Conservation (phyloP, 768 basidiomycete species). For the Tricholomella constricta region DNA sequence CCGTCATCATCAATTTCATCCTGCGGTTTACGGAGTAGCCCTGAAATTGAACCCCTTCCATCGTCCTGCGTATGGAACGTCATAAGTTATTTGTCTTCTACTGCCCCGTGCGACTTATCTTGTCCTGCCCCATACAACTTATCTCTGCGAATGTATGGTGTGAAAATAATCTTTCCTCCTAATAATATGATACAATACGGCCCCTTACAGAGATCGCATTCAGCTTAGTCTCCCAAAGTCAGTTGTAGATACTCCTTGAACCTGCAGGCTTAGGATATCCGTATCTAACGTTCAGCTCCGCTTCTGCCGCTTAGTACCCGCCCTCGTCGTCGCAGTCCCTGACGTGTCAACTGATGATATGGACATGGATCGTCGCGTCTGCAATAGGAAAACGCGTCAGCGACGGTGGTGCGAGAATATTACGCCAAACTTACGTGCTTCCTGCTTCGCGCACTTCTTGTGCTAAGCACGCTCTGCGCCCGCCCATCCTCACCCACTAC, state of each 20-base stretch:
- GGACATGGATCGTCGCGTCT: slow-evolving; percentile 69
- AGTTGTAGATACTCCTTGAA: no score
- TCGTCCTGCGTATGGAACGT: no score
- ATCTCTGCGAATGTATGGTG: background rate
- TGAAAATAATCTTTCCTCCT: background rate
- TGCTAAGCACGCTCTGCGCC: slow-evolving; percentile 66
- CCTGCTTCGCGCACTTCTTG: slow-evolving; percentile 57
- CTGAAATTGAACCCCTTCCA: no score
- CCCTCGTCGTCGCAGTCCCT: slow-evolving; percentile 48
- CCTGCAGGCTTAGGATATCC: background rate
- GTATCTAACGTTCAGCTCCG: slow-evolving; percentile 33
- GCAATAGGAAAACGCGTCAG: slow-evolving; percentile 5
- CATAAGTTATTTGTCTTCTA: no score
- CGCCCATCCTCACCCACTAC: slow-evolving; percentile 51
- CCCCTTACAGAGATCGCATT: no score
- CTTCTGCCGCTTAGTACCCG: slow-evolving; percentile 61
- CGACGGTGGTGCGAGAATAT: background rate
- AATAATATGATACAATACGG: no score
- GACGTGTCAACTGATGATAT: slow-evolving; percentile 76
- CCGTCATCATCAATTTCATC: slow-evolving; percentile 83
- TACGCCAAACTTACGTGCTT: slow-evolving; percentile 52
- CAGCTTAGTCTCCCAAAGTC: no score
- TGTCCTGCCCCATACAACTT: background rate
- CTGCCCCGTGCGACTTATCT: no score
- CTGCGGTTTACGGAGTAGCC: slow-evolving; percentile 66